Percentiles rank a stretch among this genome's conserved stretches.
phyloP scores from a whole-genome alignment of 2,329 filamentous ascomycete genomes.

The Pseudogymnoascus sp. region DNA sequence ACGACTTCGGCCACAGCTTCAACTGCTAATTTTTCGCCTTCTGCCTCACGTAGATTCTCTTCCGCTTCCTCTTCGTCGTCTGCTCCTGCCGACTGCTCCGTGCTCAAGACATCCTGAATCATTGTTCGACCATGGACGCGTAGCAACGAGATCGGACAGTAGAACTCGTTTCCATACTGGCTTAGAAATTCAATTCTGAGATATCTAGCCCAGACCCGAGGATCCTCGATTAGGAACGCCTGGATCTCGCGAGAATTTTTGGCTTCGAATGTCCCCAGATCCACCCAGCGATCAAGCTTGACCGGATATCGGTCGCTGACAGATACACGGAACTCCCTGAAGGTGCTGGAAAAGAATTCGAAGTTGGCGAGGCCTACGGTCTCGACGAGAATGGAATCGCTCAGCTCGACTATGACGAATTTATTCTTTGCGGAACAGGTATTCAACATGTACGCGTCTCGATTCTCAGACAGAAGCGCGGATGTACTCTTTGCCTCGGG shows the following conservation, averaged over 20 bases:
- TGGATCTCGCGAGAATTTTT: constrained; percentile 91
- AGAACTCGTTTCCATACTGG: constrained; percentile 95
- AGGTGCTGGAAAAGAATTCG: constrained; percentile 97
- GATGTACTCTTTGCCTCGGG: constrained; percentile 79
- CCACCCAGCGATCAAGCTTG: constrained; percentile 85
- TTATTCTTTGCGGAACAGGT: constrained; percentile 83
- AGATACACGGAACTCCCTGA: constrained; percentile 81
- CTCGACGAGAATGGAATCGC: constrained; percentile 71
- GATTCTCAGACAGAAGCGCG: constrained; percentile 88
- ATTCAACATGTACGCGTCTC: constrained; percentile 96
- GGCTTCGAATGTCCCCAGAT: constrained; percentile 81
- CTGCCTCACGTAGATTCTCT: constrained; percentile 18
- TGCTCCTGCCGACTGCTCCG: constrained; percentile 69
- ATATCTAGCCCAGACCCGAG: constrained; percentile 92
- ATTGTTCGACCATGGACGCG: constrained; percentile 90
- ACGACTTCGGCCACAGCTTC: constrained; percentile 29
- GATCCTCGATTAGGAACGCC: constrained; percentile 87
- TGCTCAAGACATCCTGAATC: constrained; percentile 72
- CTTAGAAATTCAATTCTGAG: constrained; percentile 83
- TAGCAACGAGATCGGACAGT: constrained; percentile 85
- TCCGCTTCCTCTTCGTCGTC: constrained; percentile 54
- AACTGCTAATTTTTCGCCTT: constrained; percentile 24
- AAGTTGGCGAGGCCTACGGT: constrained; percentile 97
- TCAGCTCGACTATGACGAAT: constrained; percentile 90
- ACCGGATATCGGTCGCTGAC: constrained; percentile 93